Evolutionary conservation across 2,329 filamentous ascomycete genomes (phyloP).

Genomic region (Arthrobotrys sphaeroides): DNA sequence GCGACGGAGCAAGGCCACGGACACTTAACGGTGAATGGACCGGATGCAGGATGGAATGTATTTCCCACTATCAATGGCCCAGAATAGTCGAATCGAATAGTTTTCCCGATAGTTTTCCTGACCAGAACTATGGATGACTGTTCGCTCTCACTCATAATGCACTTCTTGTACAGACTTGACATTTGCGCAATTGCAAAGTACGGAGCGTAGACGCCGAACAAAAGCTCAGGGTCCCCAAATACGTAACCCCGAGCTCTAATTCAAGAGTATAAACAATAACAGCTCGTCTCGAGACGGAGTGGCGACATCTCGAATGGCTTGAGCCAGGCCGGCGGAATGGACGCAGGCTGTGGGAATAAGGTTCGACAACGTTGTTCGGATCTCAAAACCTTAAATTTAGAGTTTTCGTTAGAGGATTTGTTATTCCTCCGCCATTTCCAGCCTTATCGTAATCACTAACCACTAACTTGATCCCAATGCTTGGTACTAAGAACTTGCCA

Average conservation of each 20-base stretch:
- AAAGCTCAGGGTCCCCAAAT: background rate
- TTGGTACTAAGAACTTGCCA: background rate
- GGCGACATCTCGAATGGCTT: constrained; percentile 11
- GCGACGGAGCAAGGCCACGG: background rate
- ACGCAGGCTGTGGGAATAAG: constrained; percentile 49
- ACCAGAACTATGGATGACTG: background rate
- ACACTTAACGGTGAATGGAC: background rate
- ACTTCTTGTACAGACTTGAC: background rate
- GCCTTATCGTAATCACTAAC: constrained; percentile 22
- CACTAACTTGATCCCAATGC: constrained; percentile 5
- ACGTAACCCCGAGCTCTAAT: background rate
- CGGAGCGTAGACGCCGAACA: background rate
- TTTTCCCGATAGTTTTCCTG: constrained; percentile 8
- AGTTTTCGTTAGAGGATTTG: constrained; percentile 54
- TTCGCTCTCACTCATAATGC: background rate
- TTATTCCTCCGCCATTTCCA: constrained; percentile 30
- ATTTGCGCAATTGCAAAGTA: too few species aligned
- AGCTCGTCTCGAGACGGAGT: constrained; percentile 6
- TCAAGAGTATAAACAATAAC: background rate
- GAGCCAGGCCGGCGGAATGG: constrained; percentile 11
- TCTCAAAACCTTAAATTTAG: constrained; percentile 55
- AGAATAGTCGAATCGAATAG: background rate
- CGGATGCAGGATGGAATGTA: background rate
- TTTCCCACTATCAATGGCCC: background rate
- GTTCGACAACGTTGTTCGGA: constrained; percentile 55